Percentiles rank a stretch among this genome's conserved stretches.
These are phyloP conservation scores for Lactarius tabidus DNA, from an alignment of 768 basidiomycete species.

Conservation along the genomic window DNA sequence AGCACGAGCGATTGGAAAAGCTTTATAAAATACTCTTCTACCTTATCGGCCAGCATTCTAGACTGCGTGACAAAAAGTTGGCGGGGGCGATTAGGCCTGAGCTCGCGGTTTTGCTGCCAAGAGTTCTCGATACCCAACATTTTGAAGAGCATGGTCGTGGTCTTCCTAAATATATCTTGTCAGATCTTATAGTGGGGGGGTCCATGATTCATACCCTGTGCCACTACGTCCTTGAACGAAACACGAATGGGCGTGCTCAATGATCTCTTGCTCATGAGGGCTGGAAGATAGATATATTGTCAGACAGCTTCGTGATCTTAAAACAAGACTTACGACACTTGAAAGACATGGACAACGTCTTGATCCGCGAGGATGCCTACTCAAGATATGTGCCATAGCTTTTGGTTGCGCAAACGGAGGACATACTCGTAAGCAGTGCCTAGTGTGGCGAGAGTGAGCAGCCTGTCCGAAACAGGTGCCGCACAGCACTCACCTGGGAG, in stretches of 20 bases:
- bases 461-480: background rate
- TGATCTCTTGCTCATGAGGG: conserved; percentile 24
- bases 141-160: conserved; percentile 74
- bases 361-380: conserved; percentile 22
- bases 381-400: background rate
- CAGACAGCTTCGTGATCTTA: background rate
- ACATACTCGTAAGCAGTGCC: conserved; percentile 19
- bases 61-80: conserved; percentile 80
- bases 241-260: conserved; percentile 22
- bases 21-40: conserved; percentile 60
- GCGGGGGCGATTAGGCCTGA: conserved; percentile 41
- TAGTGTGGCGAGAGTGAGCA: background rate
- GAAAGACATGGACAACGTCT: conserved; percentile 23
- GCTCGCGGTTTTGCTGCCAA: conserved; percentile 38
- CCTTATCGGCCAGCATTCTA: conserved; percentile 58
- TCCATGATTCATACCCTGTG: conserved; percentile 49
- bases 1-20: conserved; percentile 44
- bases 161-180: conserved; percentile 47
- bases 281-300: background rate
- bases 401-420: background rate
- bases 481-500: conserved; percentile 28
- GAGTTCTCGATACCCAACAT: conserved; percentile 63
- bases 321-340: conserved; percentile 20
- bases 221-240: conserved; percentile 51
- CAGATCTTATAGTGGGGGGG: background rate